Evolutionary conservation across 2,329 filamentous ascomycete species (phyloP).

Genomic region (Beauveria asiatica): DNA sequence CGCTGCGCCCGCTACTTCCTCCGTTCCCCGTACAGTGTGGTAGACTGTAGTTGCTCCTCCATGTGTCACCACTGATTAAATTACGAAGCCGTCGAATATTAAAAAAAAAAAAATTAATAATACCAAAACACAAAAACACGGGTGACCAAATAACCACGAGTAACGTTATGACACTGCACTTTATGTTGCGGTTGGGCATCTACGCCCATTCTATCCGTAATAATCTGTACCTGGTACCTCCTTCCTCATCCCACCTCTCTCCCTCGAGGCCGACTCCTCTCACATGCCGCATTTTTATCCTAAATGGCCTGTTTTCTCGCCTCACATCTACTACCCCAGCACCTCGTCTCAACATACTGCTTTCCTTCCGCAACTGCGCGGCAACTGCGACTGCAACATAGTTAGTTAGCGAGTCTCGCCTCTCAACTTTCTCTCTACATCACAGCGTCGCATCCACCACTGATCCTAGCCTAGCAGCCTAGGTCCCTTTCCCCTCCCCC

Average conservation of each 20-base stretch:
- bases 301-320: constrained; percentile 4
- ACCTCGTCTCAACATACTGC: too few relatives aligned
- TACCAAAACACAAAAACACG: too few relatives aligned
- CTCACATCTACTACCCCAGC: neutral
- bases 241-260: neutral
- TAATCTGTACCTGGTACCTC: neutral
- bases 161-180: too few relatives aligned
- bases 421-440: neutral
- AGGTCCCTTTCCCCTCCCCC: neutral
- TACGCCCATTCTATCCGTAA: neutral
- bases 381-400: too few relatives aligned
- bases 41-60: too few relatives aligned
- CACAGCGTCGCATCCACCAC: neutral
- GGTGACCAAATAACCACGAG: too few relatives aligned
- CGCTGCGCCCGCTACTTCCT: neutral
- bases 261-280: neutral
- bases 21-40: neutral
- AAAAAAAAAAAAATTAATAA: too few relatives aligned
- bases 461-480: too few relatives aligned
- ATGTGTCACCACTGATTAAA: too few relatives aligned
- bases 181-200: neutral
- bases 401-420: too few relatives aligned
- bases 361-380: too few relatives aligned
- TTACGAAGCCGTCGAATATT: too few relatives aligned
- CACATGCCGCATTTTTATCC: neutral